phyloP scores from a whole-genome alignment of 1,284 basidiomycete species.

The Thecaphora frezii region DNA sequence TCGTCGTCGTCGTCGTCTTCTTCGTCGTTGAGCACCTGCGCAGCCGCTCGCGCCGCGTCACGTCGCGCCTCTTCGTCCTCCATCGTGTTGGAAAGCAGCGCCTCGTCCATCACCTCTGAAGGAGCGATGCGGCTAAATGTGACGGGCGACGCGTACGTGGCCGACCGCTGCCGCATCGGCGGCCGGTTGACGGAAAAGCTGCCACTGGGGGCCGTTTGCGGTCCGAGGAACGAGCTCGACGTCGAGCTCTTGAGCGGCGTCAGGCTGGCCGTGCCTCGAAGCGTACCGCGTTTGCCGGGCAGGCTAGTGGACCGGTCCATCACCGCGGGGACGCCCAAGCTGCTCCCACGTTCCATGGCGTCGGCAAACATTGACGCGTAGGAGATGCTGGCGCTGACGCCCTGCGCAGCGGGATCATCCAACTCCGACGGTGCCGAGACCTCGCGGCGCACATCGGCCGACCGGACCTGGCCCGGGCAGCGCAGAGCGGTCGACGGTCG shows the following conservation, averaged over 20 bases:
- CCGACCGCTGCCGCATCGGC: slow-evolving; percentile 29
- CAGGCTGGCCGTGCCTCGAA: slow-evolving; percentile 1
- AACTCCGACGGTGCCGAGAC: no score
- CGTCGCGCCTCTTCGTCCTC: slow-evolving; percentile 37
- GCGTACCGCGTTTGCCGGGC: slow-evolving; percentile 12
- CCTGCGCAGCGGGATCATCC: no score
- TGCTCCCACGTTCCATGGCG: not conserved
- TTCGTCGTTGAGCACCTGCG: slow-evolving; percentile 9
- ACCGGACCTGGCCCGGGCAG: no score
- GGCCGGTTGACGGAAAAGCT: slow-evolving; percentile 23
- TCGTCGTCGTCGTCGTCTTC: slow-evolving; percentile 10
- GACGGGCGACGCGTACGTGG: slow-evolving; percentile 24
- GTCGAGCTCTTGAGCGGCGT: slow-evolving; percentile 2
- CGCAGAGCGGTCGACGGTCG: no score
- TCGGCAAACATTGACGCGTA: not conserved
- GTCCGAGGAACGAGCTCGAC: not conserved
- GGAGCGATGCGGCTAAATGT: slow-evolving; percentile 33
- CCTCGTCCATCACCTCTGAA: slow-evolving; percentile 34
- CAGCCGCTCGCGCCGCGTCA: slow-evolving; percentile 10
- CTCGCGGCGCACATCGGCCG: no score
- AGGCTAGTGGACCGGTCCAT: slow-evolving; percentile 34
- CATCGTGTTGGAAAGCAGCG: slow-evolving; percentile 21
- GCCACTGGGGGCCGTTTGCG: slow-evolving; percentile 6
- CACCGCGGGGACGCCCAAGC: slow-evolving; percentile 4
- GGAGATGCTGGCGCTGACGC: not conserved